phyloP scores from a whole-genome alignment of 1,139 yeast species.

The Pichia sp. region DNA sequence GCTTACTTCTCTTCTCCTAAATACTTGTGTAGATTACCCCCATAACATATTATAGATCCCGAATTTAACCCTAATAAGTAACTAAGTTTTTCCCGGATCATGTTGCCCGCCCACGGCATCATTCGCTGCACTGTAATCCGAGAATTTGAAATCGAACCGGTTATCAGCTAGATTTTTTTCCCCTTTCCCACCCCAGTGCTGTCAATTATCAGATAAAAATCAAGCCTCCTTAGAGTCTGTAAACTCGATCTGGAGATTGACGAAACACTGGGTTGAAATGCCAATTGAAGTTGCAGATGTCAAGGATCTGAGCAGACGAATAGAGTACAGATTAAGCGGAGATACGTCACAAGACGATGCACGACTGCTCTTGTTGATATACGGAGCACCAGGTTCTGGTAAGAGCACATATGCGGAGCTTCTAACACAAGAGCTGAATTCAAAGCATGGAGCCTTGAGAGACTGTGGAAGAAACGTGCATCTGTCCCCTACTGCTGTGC shows the following conservation, averaged over 20 bases:
- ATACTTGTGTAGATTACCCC: slow-evolving; percentile 39
- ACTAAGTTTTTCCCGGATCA: neutral
- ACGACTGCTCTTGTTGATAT: slow-evolving; percentile 48
- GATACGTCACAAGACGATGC: neutral
- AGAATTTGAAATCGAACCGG: neutral
- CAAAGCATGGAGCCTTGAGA: slow-evolving; percentile 5
- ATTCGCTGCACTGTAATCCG: slow-evolving; percentile 2
- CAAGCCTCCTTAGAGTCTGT: too few relatives aligned
- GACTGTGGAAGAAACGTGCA: too few relatives aligned
- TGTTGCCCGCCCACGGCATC: neutral
- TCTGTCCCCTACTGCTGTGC: too few relatives aligned
- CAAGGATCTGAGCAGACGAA: neutral
- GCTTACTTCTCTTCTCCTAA: neutral
- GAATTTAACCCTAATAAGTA: neutral
- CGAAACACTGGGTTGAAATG: neutral
- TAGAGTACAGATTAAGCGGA: neutral
- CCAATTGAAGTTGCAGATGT: neutral
- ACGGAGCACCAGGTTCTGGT: slow-evolving; percentile 84
- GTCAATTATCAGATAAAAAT: too few relatives aligned
- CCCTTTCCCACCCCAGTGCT: too few relatives aligned
- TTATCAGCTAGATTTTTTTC: neutral
- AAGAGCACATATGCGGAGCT: slow-evolving; percentile 61
- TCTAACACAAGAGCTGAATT: slow-evolving; percentile 42
- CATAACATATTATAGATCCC: neutral
- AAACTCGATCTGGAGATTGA: too few relatives aligned